phyloP scores from a whole-genome alignment of 2,329 filamentous ascomycete species.

The Stachybotrys echinatus region DNA sequence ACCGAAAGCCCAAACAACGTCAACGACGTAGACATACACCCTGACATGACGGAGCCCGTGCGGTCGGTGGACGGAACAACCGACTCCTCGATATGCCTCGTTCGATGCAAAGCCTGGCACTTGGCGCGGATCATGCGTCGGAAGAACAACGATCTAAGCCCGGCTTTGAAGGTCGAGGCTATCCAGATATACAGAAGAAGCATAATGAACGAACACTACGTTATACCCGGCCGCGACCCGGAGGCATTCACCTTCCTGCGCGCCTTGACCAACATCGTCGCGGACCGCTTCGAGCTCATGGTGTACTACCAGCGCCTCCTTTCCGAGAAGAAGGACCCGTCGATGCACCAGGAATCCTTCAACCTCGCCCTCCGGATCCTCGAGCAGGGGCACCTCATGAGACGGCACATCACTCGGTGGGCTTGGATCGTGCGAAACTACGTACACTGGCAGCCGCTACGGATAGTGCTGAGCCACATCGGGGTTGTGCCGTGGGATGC shows the following conservation, averaged over 20 bases:
- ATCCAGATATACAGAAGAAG: background rate
- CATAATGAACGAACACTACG: background rate
- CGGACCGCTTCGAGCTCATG: background rate
- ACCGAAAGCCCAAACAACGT: constrained; percentile 49
- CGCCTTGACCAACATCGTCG: background rate
- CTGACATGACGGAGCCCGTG: constrained; percentile 32
- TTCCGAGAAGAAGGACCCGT: background rate
- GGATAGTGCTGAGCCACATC: background rate
- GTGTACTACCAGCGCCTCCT: background rate
- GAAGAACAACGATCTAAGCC: background rate
- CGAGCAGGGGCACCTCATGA: background rate
- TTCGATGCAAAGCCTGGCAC: background rate
- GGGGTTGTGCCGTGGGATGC: background rate
- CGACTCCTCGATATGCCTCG: background rate
- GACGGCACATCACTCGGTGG: background rate
- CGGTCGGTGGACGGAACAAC: background rate
- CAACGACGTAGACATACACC: constrained; percentile 44
- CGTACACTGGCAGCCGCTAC: background rate
- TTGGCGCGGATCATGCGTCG: background rate
- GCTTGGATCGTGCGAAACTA: background rate
- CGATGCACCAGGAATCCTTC: background rate
- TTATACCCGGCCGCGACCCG: background rate
- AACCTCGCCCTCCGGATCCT: background rate
- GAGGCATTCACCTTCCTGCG: background rate
- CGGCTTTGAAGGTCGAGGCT: background rate